Conservation (phyloP, 2,329 filamentous ascomycete genomes). For the Orbilia quercus region DNA sequence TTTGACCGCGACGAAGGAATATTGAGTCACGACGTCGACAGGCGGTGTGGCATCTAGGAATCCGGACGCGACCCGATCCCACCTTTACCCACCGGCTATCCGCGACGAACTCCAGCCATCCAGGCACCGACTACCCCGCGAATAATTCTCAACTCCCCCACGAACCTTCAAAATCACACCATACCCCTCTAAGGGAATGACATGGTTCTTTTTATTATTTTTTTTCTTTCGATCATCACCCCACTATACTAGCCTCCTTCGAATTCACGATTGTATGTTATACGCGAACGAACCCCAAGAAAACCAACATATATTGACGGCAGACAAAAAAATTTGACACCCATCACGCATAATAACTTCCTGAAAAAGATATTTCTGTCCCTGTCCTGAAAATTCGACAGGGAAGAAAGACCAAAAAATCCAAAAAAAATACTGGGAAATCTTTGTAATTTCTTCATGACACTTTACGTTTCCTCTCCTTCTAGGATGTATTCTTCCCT, state of each 20-base stretch:
- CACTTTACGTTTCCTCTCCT: constrained; percentile 23
- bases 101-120: constrained; percentile 32
- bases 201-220: too few relatives aligned
- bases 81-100: constrained; percentile 38
- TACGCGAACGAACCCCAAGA: constrained; percentile 45
- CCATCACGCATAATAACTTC: constrained; percentile 42
- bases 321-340: constrained; percentile 35
- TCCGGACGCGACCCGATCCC: constrained; percentile 31
- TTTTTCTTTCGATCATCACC: constrained; percentile 36
- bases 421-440: too few relatives aligned
- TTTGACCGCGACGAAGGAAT: constrained; percentile 11
- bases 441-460: constrained; percentile 29
- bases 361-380: constrained; percentile 39
- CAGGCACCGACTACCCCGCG: constrained; percentile 44
- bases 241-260: constrained; percentile 33
- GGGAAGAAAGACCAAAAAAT: constrained; percentile 40
- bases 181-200: constrained; percentile 28
- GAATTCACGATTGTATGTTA: constrained; percentile 53
- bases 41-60: constrained; percentile 40
- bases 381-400: constrained; percentile 25
- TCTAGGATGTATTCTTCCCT: constrained; percentile 51
- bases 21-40: constrained; percentile 22
- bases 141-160: constrained; percentile 38
- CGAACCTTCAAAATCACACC: constrained; percentile 44
- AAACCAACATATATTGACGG: constrained; percentile 46